Conservation (phyloP, 2,329 filamentous ascomycete species). For the Microsporum canis region DNA sequence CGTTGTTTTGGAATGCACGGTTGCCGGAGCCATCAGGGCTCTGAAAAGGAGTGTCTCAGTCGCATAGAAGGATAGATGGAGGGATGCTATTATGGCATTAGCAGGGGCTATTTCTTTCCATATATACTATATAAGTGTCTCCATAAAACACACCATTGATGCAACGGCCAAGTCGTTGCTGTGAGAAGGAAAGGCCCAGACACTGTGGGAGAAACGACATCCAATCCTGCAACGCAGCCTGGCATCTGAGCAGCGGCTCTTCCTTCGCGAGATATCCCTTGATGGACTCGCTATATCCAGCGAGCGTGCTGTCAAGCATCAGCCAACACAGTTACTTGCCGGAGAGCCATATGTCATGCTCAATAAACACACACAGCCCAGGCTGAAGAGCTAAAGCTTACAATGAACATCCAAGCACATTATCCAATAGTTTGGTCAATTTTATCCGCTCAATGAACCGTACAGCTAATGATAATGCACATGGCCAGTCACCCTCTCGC, state of each 20-base stretch:
- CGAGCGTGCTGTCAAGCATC: background rate
- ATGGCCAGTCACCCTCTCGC: background rate
- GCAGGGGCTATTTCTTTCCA: background rate
- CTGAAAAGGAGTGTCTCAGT: background rate
- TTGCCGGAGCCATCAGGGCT: background rate
- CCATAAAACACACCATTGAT: background rate
- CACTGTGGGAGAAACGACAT: background rate
- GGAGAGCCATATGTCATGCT: too few species aligned
- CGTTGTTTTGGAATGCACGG: background rate
- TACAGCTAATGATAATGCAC: background rate
- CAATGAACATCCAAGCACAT: background rate
- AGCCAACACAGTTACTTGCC: background rate
- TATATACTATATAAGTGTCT: too few species aligned
- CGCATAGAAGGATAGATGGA: background rate
- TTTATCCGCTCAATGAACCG: constrained; percentile 1
- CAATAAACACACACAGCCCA: background rate
- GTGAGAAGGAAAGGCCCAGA: background rate
- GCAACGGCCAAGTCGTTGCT: background rate
- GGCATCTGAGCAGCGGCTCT: background rate
- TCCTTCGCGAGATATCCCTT: background rate
- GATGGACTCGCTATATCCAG: background rate
- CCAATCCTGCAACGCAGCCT: background rate
- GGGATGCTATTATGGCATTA: background rate
- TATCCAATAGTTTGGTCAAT: constrained; percentile 1
- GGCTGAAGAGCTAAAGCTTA: background rate